Base-by-base conservation (phyloP, 768 basidiomycete species). In the Rhizopogon vulgaris region DNA sequence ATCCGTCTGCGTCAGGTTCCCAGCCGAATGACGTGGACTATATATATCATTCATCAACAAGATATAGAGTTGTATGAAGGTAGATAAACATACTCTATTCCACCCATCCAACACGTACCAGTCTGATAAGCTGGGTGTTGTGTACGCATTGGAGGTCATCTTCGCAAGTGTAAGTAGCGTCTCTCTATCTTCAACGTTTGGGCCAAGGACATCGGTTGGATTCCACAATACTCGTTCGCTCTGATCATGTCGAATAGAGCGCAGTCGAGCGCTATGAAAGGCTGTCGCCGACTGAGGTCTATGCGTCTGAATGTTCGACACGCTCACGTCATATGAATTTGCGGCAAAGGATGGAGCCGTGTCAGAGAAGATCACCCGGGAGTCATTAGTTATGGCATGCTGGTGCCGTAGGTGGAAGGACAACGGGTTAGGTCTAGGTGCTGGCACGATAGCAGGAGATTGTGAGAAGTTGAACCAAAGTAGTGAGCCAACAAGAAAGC, bases 121-220 rank as follows among this genome's bases (percentile, higher is more conserved):
- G 9, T 71, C 74, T 25, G 65, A 68, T 28, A 79, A 75, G 3
- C 69, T 71, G 3, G 69, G 75, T 14, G 74, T 66, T 3, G 70
- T 68, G 63, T 97, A 97, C 2, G 94, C 84, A 63, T 96, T 92
- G 52, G 75, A 81, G 10, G 87, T 82, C 89, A 98, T 97, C 79
- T 88, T 92, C 17, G 90, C 93, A 14, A 97, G 74, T 25, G 80
- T 71, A 11, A 84, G 75, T 6, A 97, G 67, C 1, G 90, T 87
- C 59, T 84, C 78, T 32, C 87, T 78, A 59, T 84, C 82, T 15
- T 73, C 71, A 4, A 88, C 77, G 60, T 96, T 85, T 1, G 94
- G 94, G 1, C 78, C 84, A 5, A 64, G 60, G 0, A 89, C 75
- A 34, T 87, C 78, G 22, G 75, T 74, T 41, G 81, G 77, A 12